These are phyloP conservation scores for Saraca asoca DNA, from an alignment of 331 rosid genomes.

Conservation along the genomic window DNA sequence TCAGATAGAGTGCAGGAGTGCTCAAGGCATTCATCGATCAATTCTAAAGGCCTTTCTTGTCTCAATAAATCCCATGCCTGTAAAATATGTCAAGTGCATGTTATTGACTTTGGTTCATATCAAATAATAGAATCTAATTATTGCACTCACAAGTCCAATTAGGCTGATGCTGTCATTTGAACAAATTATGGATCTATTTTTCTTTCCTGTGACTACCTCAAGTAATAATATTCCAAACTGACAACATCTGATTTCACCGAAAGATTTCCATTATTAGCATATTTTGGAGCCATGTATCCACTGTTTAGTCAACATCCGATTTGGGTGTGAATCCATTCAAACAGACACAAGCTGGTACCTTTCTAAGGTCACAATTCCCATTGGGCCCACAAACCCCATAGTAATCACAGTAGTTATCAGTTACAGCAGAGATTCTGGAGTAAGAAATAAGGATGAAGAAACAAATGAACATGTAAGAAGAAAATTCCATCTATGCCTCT, in stretches of 20 bases:
- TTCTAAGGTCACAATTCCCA: constrained; percentile 9
- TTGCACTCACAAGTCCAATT: background rate
- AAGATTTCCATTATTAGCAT: constrained; percentile 21
- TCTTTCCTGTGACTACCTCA: background rate
- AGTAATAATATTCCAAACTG: background rate
- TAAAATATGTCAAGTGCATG: background rate
- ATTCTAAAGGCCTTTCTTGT: background rate
- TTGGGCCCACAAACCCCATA: constrained; percentile 10
- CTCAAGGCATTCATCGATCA: background rate
- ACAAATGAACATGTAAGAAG: background rate
- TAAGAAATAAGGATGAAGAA: background rate
- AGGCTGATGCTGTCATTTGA: background rate
- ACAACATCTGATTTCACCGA: constrained; percentile 22
- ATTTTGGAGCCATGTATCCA: constrained; percentile 35
- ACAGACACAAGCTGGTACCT: constrained; percentile 32
- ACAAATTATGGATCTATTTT: background rate
- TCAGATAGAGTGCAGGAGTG: background rate
- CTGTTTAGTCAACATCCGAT: background rate
- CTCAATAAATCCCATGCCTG: constrained; percentile 11
- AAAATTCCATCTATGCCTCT: too few species aligned
- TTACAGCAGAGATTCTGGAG: background rate
- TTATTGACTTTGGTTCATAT: background rate
- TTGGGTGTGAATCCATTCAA: constrained; percentile 32
- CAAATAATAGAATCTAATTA: background rate
- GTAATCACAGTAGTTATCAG: constrained; percentile 29